These are phyloP conservation scores for Phytophthora colocasiae DNA, from an alignment of 352 stramenopile genomes.

Conservation along the genomic window DNA sequence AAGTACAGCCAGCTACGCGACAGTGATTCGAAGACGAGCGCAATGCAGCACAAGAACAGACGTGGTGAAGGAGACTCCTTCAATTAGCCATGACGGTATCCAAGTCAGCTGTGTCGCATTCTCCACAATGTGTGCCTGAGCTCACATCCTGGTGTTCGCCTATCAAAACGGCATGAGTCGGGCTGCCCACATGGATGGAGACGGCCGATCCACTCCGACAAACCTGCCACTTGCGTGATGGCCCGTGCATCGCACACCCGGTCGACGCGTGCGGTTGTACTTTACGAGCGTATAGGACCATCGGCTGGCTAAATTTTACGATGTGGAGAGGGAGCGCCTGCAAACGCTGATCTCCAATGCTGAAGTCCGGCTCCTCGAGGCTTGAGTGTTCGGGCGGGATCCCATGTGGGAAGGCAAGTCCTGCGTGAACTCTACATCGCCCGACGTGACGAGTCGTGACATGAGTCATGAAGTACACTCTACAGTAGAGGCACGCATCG, in stretches of 20 bases:
- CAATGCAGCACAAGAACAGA: neutral
- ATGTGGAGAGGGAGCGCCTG: neutral
- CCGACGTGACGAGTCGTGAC: neutral
- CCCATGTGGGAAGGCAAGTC: conserved; percentile 6
- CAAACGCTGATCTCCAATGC: no score
- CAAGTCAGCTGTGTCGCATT: conserved; percentile 16
- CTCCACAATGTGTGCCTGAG: neutral
- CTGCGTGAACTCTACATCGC: conserved; percentile 19
- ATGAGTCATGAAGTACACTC: no score
- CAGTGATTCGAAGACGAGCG: neutral
- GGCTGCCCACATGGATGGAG: conserved; percentile 9
- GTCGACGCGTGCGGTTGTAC: neutral
- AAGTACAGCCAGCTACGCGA: no score
- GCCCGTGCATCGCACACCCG: no score
- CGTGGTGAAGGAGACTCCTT: neutral
- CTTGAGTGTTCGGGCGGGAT: conserved; percentile 9
- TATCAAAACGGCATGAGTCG: neutral
- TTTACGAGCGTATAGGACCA: conserved; percentile 3
- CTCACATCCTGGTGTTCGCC: conserved; percentile 10
- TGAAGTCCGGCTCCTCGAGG: no score
- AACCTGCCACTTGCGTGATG: neutral
- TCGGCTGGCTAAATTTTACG: conserved; percentile 1
- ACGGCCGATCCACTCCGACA: neutral
- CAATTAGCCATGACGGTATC: no score
- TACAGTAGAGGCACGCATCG: neutral